Percentiles rank a stretch among this genome's conserved stretches.
phyloP scores from a whole-genome alignment of 768 basidiomycete species.

The Naganishia onofrii region DNA sequence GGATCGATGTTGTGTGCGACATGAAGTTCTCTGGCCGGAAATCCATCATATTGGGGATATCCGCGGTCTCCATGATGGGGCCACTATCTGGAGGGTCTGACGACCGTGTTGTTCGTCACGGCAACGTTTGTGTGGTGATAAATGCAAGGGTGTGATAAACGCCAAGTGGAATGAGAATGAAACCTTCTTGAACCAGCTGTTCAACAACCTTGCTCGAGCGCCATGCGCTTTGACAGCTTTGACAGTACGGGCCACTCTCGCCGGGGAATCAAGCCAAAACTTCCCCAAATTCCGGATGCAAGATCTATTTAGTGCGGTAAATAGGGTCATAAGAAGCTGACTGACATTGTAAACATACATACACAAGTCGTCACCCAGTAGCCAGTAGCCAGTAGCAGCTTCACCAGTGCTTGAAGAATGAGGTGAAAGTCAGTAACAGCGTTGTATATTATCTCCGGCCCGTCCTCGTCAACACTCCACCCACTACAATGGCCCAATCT shows the following conservation, averaged over 20 bases:
- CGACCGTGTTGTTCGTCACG: no score
- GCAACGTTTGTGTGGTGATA: no score
- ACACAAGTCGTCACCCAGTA: no score
- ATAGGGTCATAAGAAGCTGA: background rate
- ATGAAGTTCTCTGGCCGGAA: background rate
- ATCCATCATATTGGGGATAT: no score
- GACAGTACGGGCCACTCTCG: background rate
- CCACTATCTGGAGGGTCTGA: no score
- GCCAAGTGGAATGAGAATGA: background rate
- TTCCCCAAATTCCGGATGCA: background rate
- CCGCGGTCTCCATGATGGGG: no score
- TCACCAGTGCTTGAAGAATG: no score
- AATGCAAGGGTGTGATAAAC: background rate
- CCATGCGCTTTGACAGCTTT: slow-evolving; percentile 4
- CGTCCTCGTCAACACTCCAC: no score
- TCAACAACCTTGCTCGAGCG: no score
- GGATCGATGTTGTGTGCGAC: background rate
- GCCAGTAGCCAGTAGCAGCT: no score
- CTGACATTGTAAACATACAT: background rate
- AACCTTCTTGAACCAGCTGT: slow-evolving; percentile 1
- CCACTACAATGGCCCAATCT: background rate
- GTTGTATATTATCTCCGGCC: background rate
- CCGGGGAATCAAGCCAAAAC: background rate
- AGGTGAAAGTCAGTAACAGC: background rate
- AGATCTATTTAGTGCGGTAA: background rate